A percentile compares a stretch with the other conserved stretches of the same genome.
Conservation (phyloP, 345 rosid species). For the Citropsis articulata region DNA sequence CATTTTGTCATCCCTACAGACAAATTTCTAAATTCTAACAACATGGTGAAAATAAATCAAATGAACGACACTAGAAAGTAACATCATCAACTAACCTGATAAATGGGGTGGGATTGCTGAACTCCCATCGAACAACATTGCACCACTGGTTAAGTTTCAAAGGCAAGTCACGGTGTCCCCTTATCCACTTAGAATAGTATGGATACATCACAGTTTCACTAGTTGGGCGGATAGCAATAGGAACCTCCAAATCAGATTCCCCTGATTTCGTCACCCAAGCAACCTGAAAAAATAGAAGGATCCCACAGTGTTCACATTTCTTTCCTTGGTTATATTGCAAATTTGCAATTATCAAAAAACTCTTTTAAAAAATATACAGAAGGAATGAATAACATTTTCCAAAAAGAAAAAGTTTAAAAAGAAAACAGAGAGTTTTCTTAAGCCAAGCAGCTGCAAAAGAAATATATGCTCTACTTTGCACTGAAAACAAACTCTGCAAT, state of each 20-base stretch:
- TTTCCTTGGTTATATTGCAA: conserved; percentile 1
- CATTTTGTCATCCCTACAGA: not conserved
- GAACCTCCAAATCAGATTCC: conserved; percentile 83
- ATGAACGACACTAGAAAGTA: not conserved
- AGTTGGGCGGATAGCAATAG: conserved; percentile 95
- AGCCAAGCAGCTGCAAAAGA: too few species aligned
- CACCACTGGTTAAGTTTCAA: conserved; percentile 98
- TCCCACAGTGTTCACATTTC: not conserved
- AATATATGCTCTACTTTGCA: not conserved
- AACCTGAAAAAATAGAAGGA: conserved; percentile 46
- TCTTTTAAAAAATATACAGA: not conserved
- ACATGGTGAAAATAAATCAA: not conserved
- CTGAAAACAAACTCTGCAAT: not conserved
- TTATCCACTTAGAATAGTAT: conserved; percentile 93
- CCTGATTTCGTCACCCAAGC: conserved; percentile 99
- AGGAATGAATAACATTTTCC: not conserved
- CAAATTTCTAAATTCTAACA: not conserved
- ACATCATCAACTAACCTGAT: conserved; percentile 59
- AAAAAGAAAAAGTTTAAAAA: not conserved
- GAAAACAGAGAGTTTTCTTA: too few species aligned
- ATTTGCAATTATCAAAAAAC: not conserved
- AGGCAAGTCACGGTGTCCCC: conserved; percentile 97
- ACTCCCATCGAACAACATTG: conserved; percentile 99
- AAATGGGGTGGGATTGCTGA: conserved; percentile 99
- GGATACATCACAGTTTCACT: conserved; percentile 99